A percentile compares a stretch with the other conserved stretches of the same genome.
These are phyloP conservation scores for Geotrichum phurueaensis DNA, from an alignment of 1,139 yeast species.

Conservation along the genomic window DNA sequence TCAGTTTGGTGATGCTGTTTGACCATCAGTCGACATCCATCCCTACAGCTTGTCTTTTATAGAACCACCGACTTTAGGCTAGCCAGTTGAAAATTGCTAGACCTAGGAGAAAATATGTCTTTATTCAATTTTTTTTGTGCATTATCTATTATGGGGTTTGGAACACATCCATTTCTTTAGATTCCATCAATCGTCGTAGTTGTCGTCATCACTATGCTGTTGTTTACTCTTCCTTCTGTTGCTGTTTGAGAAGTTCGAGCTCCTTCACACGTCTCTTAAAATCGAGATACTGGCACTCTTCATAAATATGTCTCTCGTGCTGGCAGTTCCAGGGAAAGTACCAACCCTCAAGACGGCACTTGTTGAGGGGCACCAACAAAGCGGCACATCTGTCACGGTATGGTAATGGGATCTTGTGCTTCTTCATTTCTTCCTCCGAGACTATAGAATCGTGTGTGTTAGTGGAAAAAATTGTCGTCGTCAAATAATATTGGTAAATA, in stretches of 20 bases:
- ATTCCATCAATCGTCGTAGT: not conserved
- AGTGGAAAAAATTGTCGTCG: not conserved
- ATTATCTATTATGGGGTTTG: not conserved
- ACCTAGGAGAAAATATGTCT: not conserved
- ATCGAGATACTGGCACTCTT: slow-evolving; percentile 79
- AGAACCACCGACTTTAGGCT: not conserved
- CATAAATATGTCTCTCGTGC: slow-evolving; percentile 78
- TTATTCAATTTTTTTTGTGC: slow-evolving; percentile 1
- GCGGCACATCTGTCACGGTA: slow-evolving; percentile 87
- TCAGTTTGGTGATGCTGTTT: not conserved
- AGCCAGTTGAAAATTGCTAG: not conserved
- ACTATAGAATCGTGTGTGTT: slow-evolving; percentile 38
- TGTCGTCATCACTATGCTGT: not conserved
- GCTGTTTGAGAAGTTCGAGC: slow-evolving; percentile 48
- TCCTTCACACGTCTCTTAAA: slow-evolving; percentile 77
- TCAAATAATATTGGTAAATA: not conserved
- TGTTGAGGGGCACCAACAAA: slow-evolving; percentile 59
- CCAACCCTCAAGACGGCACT: slow-evolving; percentile 51
- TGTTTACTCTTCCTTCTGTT: slow-evolving; percentile 5
- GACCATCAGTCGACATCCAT: not conserved
- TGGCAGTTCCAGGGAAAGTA: slow-evolving; percentile 66
- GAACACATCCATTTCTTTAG: not conserved
- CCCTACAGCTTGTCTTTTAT: not conserved
- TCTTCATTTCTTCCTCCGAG: slow-evolving; percentile 79
- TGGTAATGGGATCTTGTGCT: slow-evolving; percentile 69